These are phyloP conservation scores for Drechslerella coelobrocha DNA, from an alignment of 2,329 filamentous ascomycete genomes.

Conservation along the genomic window DNA sequence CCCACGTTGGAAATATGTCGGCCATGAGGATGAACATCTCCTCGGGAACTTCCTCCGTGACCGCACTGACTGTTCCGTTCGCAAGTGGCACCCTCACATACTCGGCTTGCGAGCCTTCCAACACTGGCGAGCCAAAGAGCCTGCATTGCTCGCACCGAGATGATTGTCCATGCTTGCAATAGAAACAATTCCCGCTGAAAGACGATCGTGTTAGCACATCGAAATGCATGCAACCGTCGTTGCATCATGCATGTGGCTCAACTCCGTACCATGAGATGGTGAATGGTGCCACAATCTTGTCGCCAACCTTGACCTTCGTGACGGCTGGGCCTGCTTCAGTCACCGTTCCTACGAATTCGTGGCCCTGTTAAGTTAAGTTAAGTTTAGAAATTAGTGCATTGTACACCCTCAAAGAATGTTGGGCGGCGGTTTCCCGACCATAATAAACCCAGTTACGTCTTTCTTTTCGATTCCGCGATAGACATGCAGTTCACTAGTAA, in stretches of 20 bases:
- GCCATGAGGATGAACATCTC: slow-evolving; percentile 74
- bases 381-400: not conserved
- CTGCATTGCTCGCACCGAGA: slow-evolving; percentile 75
- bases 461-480: slow-evolving; percentile 81
- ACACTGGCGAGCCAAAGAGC: slow-evolving; percentile 72
- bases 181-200: slow-evolving; percentile 77
- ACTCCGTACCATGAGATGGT: slow-evolving; percentile 74
- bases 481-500: slow-evolving; percentile 77
- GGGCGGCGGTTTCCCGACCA: slow-evolving; percentile 56
- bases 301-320: slow-evolving; percentile 72
- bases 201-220: slow-evolving; percentile 30
- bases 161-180: slow-evolving; percentile 77
- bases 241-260: not conserved
- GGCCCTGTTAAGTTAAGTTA: slow-evolving; percentile 64
- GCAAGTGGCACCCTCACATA: slow-evolving; percentile 82
- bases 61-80: slow-evolving; percentile 78
- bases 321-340: slow-evolving; percentile 72
- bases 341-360: slow-evolving; percentile 84
- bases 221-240: slow-evolving; percentile 19
- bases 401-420: not conserved
- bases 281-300: slow-evolving; percentile 82
- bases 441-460: slow-evolving; percentile 67
- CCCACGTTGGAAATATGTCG: slow-evolving; percentile 80
- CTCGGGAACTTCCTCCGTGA: slow-evolving; percentile 74
- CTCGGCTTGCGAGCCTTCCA: slow-evolving; percentile 83